phyloP scores from a whole-genome alignment of 2,329 filamentous ascomycete genomes.

The Didymella glomerata region DNA sequence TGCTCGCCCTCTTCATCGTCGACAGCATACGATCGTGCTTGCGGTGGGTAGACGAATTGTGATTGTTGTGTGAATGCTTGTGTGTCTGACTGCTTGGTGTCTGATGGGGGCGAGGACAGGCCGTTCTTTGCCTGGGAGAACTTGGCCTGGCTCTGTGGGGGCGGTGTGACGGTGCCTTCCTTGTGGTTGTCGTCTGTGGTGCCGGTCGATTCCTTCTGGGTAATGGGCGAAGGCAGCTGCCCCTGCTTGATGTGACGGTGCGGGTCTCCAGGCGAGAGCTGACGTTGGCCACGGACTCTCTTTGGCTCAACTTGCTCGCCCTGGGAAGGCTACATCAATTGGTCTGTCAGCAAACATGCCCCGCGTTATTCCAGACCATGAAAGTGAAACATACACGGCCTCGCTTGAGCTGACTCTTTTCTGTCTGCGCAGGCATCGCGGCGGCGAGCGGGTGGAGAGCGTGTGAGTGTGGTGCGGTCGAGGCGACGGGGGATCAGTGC shows the following conservation, averaged over 20 bases:
- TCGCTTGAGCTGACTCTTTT: slow-evolving; percentile 88
- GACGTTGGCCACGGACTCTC: slow-evolving; percentile 80
- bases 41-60: slow-evolving; percentile 78
- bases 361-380: background rate
- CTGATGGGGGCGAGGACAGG: slow-evolving; percentile 63
- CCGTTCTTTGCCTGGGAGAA: slow-evolving; percentile 40
- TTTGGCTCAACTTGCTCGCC: slow-evolving; percentile 74
- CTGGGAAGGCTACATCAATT: slow-evolving; percentile 66
- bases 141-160: slow-evolving; percentile 49
- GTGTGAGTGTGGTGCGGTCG: slow-evolving; percentile 22
- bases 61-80: slow-evolving; percentile 87
- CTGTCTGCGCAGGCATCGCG: slow-evolving; percentile 65
- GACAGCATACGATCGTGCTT: slow-evolving; percentile 79
- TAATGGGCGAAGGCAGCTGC: slow-evolving; percentile 83
- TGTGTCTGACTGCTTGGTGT: slow-evolving; percentile 19
- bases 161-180: slow-evolving; percentile 75
- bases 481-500: slow-evolving; percentile 33
- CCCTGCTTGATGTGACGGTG: slow-evolving; percentile 61
- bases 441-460: slow-evolving; percentile 13
- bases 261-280: slow-evolving; percentile 62
- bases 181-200: slow-evolving; percentile 62
- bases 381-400: slow-evolving; percentile 67
- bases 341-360: slow-evolving; percentile 30
- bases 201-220: slow-evolving; percentile 70
- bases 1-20: slow-evolving; percentile 84